Base-by-base conservation (phyloP, 2,329 filamentous ascomycete species). In the Alternaria hordeiaustralica region DNA sequence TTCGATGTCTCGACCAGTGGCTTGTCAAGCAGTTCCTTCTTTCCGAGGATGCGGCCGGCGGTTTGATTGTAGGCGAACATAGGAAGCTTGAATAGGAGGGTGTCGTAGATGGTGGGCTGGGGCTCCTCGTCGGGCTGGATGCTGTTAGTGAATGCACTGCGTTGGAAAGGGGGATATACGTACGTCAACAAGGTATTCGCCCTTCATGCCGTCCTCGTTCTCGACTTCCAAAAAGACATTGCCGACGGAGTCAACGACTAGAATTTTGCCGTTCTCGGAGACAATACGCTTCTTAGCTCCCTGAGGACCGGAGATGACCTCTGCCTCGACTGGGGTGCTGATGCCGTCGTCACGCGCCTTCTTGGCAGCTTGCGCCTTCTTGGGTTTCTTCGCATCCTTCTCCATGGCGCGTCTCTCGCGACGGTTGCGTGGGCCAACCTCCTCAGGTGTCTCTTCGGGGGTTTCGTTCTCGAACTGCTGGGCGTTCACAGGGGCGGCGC, bases 221-320 rank as follows among this genome's bases (percentile, higher is more conserved):
- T 93, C 87, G 76, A 97, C 92, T 81, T 98, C 94, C n/a, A 99
- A 85, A 77, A 93, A 99, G 12, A 99, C 96, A 72, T 97, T 94
- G 26, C 96, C 96, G 10, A 91, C 84, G 1, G 92, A 93, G 81
- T 99, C 95, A 5, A 99, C 96, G 60, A 99, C 90, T 41, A 99
- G 84, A 1, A 97, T 86, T 84, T 98, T 99, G 70, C 96, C 96
- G 74, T 99, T 99, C 84, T 97, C 92, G 3, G 94, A 95, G 25
- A 94, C 88, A 15, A 98, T 93, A 36, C 93, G 87, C 86, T 95
- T 97, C 82, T 93, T 93, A 33, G 91, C 86, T 20, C 94, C 94
- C 41, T 89, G 87, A 2, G 92, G 88, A 11, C 89, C 88, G 58
- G 85, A 80, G 6, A 83, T 79, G 74, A 81, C 77, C 66, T 82